Conservation (phyloP, 2,329 filamentous ascomycete species). For the Rugonectria rugulosa region DNA sequence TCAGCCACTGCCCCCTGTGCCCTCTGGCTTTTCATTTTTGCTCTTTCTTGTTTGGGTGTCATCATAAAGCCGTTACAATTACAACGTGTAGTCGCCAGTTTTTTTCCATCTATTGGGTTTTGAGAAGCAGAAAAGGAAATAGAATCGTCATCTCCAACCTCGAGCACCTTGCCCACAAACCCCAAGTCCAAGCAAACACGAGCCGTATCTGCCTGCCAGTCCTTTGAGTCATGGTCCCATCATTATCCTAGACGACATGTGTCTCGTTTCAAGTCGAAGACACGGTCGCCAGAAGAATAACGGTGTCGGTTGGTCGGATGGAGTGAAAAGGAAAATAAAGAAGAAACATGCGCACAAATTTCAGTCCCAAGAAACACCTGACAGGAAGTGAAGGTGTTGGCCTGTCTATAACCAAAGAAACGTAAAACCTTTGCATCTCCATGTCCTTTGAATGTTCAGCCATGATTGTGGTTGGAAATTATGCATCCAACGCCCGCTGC, state of each 20-base stretch:
- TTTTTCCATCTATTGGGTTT: conserved; percentile 41
- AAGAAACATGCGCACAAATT: conserved; percentile 21
- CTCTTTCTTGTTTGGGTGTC: conserved; percentile 28
- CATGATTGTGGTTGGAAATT: conserved; percentile 41
- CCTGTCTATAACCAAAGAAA: conserved; percentile 40
- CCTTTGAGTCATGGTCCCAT: neutral
- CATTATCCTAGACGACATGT: neutral
- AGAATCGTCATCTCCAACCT: conserved; percentile 14
- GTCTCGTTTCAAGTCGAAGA: neutral
- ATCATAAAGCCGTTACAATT: conserved; percentile 46
- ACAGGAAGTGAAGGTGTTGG: conserved; percentile 30
- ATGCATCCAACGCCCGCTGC: conserved; percentile 45
- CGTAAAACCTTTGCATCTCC: conserved; percentile 36
- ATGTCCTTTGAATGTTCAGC: conserved; percentile 39
- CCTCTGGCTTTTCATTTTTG: conserved; percentile 14
- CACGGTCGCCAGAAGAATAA: neutral
- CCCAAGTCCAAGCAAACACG: conserved; percentile 18
- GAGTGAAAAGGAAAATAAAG: conserved; percentile 13
- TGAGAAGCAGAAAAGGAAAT: conserved; percentile 36
- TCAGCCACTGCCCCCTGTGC: conserved; percentile 8
- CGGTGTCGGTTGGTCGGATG: conserved; percentile 6
- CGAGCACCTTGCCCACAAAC: conserved; percentile 17
- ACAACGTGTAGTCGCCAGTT: conserved; percentile 42
- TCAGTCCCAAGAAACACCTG: conserved; percentile 40
- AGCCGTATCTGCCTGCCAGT: conserved; percentile 3